Evolutionary conservation across 106 monocot genomes (phyloP), one percentile per base, ranked within the genome.

Genomic region (Dendrobium officinale): DNA sequence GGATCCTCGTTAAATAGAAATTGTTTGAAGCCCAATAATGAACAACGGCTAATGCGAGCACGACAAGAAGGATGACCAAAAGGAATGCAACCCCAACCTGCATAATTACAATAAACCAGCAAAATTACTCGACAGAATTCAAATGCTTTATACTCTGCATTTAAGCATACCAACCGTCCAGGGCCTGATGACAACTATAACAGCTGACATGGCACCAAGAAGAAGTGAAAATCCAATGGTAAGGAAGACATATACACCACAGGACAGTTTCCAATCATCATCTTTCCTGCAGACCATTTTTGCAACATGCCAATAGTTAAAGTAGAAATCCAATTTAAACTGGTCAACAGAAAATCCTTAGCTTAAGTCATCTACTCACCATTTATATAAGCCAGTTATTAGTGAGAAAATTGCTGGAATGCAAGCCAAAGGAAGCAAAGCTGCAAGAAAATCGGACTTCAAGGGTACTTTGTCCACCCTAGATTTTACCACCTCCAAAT

Each of bases 11-110:
- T 81, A 98, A 82, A 80, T 92, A 98, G 89, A 94, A 98, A 81
- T 91, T 98, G 80, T 98, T 98, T 79, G 94, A 91, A 77, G 91
- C 91, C 97, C 97, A 98, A 75, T 85, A 94, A 72, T 92, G 92
- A 81, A 89, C 86, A 18, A 94, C 94, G 81, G 82, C 92, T 82
- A 98, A 88, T 47, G 88, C 92, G 77, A 98, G 92, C 41, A 98
- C 79, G 48, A 94, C 86, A 79, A 98, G 85, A 80, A 98, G 88
- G 44, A 92, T 84, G 79, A 91, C 86, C 79, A 98, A 83, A 37
- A 98, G 94, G 72, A 92, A 94, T 56, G 92, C 89, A 83, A 92
- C 90, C 40, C 97, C 97, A 84, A 98, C 89, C 97, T 98, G 85
- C 56, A 79, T 47, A 82, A 84, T 55, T 7, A 77, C 48, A 84